Percentiles rank a stretch among this genome's conserved stretches.
These are phyloP conservation scores for Phytophthora pluvialis DNA, from an alignment of 352 stramenopile genomes.

Conservation along the genomic window DNA sequence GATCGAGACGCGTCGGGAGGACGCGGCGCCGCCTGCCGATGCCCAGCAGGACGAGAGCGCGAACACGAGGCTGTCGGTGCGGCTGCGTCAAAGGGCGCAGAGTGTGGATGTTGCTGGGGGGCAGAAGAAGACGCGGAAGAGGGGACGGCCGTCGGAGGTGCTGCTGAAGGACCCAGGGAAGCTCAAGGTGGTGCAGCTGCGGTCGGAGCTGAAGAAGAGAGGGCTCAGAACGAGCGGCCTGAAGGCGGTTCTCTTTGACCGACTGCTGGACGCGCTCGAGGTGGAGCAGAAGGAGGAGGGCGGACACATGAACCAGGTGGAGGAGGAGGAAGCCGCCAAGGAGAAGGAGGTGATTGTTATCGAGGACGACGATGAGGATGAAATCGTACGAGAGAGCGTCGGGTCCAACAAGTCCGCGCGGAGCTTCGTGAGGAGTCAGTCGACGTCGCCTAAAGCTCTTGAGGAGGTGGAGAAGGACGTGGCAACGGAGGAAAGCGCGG, in stretches of 20 bases:
- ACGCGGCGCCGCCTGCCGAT: neutral
- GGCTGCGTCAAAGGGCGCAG: slow-evolving; percentile 5
- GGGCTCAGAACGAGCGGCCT: slow-evolving; percentile 56
- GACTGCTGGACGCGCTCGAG: slow-evolving; percentile 57
- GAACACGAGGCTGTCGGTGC: slow-evolving; percentile 18
- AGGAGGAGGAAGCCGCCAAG: slow-evolving; percentile 13
- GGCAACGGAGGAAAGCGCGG: neutral
- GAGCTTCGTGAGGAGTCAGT: slow-evolving; percentile 11
- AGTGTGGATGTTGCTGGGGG: slow-evolving; percentile 5
- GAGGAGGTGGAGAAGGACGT: neutral
- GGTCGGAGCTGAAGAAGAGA: slow-evolving; percentile 63
- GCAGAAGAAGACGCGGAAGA: slow-evolving; percentile 47
- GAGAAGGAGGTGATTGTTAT: slow-evolving; percentile 16
- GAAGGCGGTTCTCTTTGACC: slow-evolving; percentile 57
- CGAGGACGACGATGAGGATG: slow-evolving; percentile 38
- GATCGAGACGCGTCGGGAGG: slow-evolving; percentile 9
- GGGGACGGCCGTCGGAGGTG: slow-evolving; percentile 32
- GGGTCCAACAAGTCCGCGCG: slow-evolving; percentile 28
- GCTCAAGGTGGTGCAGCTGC: slow-evolving; percentile 63
- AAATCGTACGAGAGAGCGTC: slow-evolving; percentile 74
- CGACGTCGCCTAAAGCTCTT: slow-evolving; percentile 11
- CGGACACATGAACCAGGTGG: slow-evolving; percentile 28
- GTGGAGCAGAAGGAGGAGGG: slow-evolving; percentile 40
- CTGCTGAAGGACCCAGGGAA: slow-evolving; percentile 26
- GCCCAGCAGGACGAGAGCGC: neutral